These are phyloP conservation scores for Chlamydomonas sphaeroides DNA, from an alignment of 139 green algal genomes.

Conservation along the genomic window DNA sequence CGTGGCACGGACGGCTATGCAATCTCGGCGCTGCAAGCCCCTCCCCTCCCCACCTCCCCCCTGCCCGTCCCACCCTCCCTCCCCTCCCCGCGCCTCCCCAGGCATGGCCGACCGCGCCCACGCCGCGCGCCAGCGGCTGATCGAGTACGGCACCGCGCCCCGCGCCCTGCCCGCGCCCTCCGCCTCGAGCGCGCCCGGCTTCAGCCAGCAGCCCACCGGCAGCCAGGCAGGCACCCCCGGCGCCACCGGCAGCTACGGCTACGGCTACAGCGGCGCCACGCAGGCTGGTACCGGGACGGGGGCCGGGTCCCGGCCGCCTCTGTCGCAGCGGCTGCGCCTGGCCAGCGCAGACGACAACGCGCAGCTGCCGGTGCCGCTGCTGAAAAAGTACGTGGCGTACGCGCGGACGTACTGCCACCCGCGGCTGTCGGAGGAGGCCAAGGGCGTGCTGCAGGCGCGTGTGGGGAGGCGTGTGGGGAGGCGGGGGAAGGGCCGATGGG, in stretches of 20 bases:
- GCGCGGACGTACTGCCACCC: slow-evolving; percentile 83
- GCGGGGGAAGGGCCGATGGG: too few species aligned
- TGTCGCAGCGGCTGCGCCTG: slow-evolving; percentile 45
- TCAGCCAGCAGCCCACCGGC: background rate
- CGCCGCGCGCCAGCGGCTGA: slow-evolving; percentile 53
- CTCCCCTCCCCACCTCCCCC: too few species aligned
- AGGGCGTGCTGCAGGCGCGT: slow-evolving; percentile 58
- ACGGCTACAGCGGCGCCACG: slow-evolving; percentile 5
- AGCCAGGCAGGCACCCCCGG: background rate
- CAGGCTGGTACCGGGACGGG: background rate
- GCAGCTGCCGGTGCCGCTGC: slow-evolving; percentile 74
- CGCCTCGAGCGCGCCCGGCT: background rate
- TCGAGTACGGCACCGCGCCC: slow-evolving; percentile 48
- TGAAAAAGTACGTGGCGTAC: slow-evolving; percentile 95
- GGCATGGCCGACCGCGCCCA: slow-evolving; percentile 51
- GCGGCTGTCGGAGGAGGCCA: slow-evolving; percentile 74
- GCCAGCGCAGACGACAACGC: background rate
- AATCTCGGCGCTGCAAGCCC: too few species aligned
- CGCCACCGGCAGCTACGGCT: too few species aligned
- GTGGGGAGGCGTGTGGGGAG: too few species aligned
- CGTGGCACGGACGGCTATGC: too few species aligned
- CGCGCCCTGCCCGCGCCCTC: too few species aligned
- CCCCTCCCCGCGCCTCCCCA: too few species aligned
- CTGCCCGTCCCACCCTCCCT: too few species aligned
- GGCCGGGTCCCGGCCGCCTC: background rate